phyloP scores from a whole-genome alignment of 306 rosid genomes.

The Vicia faba region DNA sequence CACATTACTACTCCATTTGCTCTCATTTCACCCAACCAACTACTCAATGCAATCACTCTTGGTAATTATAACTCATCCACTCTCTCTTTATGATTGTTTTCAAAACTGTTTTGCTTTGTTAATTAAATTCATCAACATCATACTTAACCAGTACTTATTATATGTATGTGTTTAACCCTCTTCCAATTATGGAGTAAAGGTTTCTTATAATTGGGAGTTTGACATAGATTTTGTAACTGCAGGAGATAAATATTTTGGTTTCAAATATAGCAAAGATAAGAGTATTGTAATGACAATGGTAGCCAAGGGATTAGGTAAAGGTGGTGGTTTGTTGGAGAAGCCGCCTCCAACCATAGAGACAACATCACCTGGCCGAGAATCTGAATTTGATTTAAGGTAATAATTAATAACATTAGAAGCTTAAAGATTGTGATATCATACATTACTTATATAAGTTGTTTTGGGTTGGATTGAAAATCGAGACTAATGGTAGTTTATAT shows the following conservation, averaged over 20 bases:
- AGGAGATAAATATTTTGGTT: conserved; percentile 54
- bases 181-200: not conserved
- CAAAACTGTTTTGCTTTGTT: not conserved
- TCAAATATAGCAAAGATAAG: conserved; percentile 53
- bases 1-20: conserved; percentile 52
- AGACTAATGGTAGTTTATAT: too few species aligned
- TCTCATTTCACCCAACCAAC: conserved; percentile 59
- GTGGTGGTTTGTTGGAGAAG: conserved; percentile 84
- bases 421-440: not conserved
- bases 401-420: not conserved
- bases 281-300: conserved; percentile 51
- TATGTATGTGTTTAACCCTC: not conserved
- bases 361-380: conserved; percentile 79
- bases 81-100: not conserved
- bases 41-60: conserved; percentile 49
- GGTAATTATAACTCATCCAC: not conserved
- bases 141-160: not conserved
- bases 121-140: not conserved
- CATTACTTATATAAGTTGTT: too few species aligned
- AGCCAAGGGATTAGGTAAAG: conserved; percentile 54
- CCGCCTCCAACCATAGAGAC: conserved; percentile 74
- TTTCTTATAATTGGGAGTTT: too few species aligned
- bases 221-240: conserved; percentile 26
- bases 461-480: too few species aligned
- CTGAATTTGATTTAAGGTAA: conserved; percentile 76